Percentiles rank a stretch among this genome's conserved stretches.
These are phyloP conservation scores for Thelephora terrestris DNA, from an alignment of 1,284 basidiomycete species.

Conservation along the genomic window DNA sequence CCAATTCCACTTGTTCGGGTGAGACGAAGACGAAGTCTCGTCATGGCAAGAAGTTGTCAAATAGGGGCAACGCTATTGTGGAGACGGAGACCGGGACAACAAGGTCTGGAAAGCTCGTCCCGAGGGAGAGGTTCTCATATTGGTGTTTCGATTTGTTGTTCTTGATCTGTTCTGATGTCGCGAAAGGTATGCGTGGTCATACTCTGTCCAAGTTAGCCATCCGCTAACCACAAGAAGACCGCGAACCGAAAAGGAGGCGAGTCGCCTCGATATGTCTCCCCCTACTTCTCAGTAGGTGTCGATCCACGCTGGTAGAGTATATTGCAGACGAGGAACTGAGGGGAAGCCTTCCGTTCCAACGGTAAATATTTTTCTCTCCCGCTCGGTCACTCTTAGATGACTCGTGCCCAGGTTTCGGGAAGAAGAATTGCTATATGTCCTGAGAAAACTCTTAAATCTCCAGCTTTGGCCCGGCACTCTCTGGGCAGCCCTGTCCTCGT, in stretches of 20 bases:
- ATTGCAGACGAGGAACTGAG: constrained; percentile 76
- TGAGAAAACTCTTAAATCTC: constrained; percentile 65
- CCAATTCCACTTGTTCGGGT: neutral
- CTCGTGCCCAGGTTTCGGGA: constrained; percentile 55
- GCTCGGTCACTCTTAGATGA: neutral
- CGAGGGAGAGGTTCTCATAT: constrained; percentile 81
- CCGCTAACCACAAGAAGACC: constrained; percentile 30
- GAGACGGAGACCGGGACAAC: constrained; percentile 48
- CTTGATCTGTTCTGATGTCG: constrained; percentile 58
- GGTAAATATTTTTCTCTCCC: constrained; percentile 33
- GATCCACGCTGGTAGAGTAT: constrained; percentile 57
- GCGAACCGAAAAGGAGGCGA: constrained; percentile 46
- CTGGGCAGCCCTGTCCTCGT: constrained; percentile 61
- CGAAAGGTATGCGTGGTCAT: constrained; percentile 35
- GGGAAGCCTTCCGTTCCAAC: constrained; percentile 76
- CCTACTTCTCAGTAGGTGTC: constrained; percentile 65
- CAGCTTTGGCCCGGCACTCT: constrained; percentile 64
- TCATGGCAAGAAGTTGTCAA: constrained; percentile 25
- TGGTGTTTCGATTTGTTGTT: constrained; percentile 93
- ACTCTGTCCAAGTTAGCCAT: constrained; percentile 1
- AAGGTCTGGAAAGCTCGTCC: constrained; percentile 41
- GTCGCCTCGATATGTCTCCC: constrained; percentile 65
- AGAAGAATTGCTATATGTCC: constrained; percentile 81
- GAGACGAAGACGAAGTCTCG: neutral
- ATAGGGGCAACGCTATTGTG: constrained; percentile 26